These are phyloP conservation scores for Sporisorium scitamineum DNA, from an alignment of 1,284 basidiomycete species.

Conservation along the genomic window DNA sequence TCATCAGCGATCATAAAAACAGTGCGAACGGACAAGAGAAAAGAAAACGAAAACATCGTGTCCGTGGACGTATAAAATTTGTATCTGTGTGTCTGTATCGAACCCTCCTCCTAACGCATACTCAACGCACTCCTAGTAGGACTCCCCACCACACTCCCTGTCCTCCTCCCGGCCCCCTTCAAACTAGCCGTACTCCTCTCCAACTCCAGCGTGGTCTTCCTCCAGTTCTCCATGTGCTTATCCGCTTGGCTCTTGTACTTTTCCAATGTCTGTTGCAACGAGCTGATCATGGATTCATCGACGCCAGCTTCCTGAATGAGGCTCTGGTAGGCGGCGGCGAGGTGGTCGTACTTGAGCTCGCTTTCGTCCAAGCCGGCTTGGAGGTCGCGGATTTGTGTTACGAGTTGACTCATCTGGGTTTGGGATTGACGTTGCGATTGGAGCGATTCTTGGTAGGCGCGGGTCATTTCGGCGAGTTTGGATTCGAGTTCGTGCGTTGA, in stretches of 20 bases:
- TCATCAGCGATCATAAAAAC: neutral
- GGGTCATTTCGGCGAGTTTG: slow-evolving; percentile 73
- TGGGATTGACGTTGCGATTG: slow-evolving; percentile 82
- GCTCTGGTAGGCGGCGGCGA: slow-evolving; percentile 42
- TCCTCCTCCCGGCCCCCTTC: slow-evolving; percentile 13
- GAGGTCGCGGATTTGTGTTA: slow-evolving; percentile 85
- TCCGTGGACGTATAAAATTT: no score
- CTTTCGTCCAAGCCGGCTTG: slow-evolving; percentile 83
- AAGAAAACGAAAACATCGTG: neutral
- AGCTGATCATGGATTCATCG: slow-evolving; percentile 46
- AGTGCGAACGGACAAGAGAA: neutral
- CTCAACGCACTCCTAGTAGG: slow-evolving; percentile 22
- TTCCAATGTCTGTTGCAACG: slow-evolving; percentile 44
- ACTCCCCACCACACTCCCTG: slow-evolving; percentile 29
- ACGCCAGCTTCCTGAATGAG: slow-evolving; percentile 52
- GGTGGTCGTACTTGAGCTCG: slow-evolving; percentile 71
- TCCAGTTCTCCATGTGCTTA: slow-evolving; percentile 55
- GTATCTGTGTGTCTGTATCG: neutral
- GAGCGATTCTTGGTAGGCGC: slow-evolving; percentile 81
- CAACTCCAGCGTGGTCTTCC: slow-evolving; percentile 43
- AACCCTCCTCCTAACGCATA: slow-evolving; percentile 12
- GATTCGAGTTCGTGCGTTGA: slow-evolving; percentile 75
- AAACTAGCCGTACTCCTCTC: slow-evolving; percentile 36
- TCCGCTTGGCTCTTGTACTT: slow-evolving; percentile 58
- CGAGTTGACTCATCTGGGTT: slow-evolving; percentile 81